Conservation (phyloP, 129 eudicot genomes). For the Scalesia atractyloides region DNA sequence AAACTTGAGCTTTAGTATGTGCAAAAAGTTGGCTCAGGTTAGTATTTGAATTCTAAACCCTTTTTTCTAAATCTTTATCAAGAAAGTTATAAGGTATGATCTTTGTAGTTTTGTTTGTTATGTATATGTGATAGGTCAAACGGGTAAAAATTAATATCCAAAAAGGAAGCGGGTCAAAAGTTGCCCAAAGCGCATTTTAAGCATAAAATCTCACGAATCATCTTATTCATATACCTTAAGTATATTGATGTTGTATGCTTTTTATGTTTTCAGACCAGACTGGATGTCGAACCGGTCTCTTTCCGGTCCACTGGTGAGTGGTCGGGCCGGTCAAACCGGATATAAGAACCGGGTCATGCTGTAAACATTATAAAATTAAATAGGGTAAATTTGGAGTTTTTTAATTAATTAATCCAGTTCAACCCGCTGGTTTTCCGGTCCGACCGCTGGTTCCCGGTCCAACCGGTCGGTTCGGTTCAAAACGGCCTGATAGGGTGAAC, state of each 20-base stretch:
- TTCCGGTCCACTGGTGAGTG: no score
- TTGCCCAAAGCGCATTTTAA: not conserved
- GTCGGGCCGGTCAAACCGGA: no score
- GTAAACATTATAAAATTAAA: no score
- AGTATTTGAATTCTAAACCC: not conserved
- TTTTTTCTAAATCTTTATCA: not conserved
- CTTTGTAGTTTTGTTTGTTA: not conserved
- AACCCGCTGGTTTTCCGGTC: no score
- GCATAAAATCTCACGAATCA: not conserved
- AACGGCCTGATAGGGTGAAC: no score
- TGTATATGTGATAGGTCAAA: not conserved
- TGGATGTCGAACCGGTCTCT: no score
- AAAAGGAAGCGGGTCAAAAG: not conserved
- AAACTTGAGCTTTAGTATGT: conserved; percentile 63
- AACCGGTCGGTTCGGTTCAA: no score
- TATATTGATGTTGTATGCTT: not conserved
- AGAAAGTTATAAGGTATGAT: conserved; percentile 13
- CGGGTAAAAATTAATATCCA: not conserved
- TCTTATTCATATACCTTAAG: not conserved
- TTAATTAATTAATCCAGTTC: no score
- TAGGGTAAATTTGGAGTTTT: no score
- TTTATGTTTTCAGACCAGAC: no score
- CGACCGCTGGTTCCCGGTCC: no score
- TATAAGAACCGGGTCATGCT: no score
- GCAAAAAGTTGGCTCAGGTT: conserved; percentile 73